These are phyloP conservation scores for Chaetomium fimeti DNA, from an alignment of 495 filamentous ascomycete genomes.

Conservation along the genomic window DNA sequence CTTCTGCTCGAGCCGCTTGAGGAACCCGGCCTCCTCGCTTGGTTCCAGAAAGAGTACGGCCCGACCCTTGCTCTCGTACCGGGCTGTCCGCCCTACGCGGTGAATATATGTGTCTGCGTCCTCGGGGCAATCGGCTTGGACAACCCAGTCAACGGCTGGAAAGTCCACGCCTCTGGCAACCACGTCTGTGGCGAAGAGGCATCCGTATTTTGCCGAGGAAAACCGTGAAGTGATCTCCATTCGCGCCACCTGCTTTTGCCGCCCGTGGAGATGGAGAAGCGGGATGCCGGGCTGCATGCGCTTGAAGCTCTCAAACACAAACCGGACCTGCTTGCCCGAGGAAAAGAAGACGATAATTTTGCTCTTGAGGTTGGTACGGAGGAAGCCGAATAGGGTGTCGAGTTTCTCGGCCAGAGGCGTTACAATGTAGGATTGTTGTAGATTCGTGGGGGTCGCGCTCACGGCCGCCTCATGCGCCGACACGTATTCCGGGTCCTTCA, in stretches of 20 bases:
- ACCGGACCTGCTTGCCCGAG: slow-evolving; percentile 93
- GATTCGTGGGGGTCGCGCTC: slow-evolving; percentile 75
- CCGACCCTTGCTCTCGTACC: slow-evolving; percentile 83
- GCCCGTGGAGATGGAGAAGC: slow-evolving; percentile 90
- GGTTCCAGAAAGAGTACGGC: slow-evolving; percentile 92
- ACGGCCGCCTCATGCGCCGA: slow-evolving; percentile 82
- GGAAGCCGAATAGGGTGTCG: slow-evolving; percentile 87
- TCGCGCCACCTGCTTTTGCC: slow-evolving; percentile 86
- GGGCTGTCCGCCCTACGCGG: slow-evolving; percentile 88
- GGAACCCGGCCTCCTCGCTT: slow-evolving; percentile 83
- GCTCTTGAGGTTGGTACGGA: slow-evolving; percentile 79
- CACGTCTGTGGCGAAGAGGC: slow-evolving; percentile 93
- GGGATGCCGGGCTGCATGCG: slow-evolving; percentile 94
- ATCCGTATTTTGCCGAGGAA: slow-evolving; percentile 70
- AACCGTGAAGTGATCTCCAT: slow-evolving; percentile 84
- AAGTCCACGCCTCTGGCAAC: slow-evolving; percentile 93
- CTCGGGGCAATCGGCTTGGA: slow-evolving; percentile 92
- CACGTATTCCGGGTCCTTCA: slow-evolving; percentile 91
- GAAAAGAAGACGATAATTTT: slow-evolving; percentile 95
- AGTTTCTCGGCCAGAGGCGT: slow-evolving; percentile 83
- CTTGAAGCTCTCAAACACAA: slow-evolving; percentile 89
- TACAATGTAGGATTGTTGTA: slow-evolving; percentile 89
- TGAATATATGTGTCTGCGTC: slow-evolving; percentile 98
- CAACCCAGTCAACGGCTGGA: slow-evolving; percentile 95
- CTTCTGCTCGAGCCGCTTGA: slow-evolving; percentile 77